These are phyloP conservation scores for Botryotinia globosa DNA, from an alignment of 2,329 filamentous ascomycete species.

Conservation along the genomic window DNA sequence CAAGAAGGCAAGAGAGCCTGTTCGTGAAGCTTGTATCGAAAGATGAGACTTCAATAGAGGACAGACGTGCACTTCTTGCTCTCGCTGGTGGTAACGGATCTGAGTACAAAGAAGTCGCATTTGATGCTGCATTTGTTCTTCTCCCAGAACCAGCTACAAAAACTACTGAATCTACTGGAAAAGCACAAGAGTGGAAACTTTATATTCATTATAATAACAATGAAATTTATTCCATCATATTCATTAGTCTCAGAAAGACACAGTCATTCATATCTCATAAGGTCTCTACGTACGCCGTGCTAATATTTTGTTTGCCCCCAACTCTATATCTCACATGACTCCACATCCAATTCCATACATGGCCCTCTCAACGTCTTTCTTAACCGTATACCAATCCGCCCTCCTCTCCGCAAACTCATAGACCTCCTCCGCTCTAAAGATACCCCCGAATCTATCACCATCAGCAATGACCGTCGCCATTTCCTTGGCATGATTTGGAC, in stretches of 20 bases:
- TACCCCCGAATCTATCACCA: slow-evolving; percentile 80
- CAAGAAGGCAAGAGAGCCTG: background rate
- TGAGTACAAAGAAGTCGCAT: background rate
- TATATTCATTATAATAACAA: slow-evolving; percentile 1
- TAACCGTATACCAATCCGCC: slow-evolving; percentile 93
- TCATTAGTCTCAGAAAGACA: slow-evolving; percentile 1
- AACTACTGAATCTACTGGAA: background rate
- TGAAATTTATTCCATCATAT: background rate
- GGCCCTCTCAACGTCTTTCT: slow-evolving; percentile 83
- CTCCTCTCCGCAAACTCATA: slow-evolving; percentile 94
- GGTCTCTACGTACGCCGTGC: background rate
- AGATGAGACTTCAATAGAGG: background rate
- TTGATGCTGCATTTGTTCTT: background rate
- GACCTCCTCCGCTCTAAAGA: slow-evolving; percentile 94
- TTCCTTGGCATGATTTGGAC: slow-evolving; percentile 82
- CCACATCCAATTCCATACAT: slow-evolving; percentile 94
- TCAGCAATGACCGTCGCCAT: slow-evolving; percentile 95
- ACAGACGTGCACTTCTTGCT: background rate
- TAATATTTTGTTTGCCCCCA: background rate
- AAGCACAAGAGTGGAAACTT: background rate
- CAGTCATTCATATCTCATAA: slow-evolving; percentile 4
- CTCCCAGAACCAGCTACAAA: background rate
- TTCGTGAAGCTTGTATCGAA: background rate
- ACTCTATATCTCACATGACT: slow-evolving; percentile 41
- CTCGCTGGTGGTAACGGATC: background rate